Evolutionary conservation across 345 rosid species (phyloP), one percentile per base, ranked within the genome.

Genomic region (Citrus mangshanensis): DNA sequence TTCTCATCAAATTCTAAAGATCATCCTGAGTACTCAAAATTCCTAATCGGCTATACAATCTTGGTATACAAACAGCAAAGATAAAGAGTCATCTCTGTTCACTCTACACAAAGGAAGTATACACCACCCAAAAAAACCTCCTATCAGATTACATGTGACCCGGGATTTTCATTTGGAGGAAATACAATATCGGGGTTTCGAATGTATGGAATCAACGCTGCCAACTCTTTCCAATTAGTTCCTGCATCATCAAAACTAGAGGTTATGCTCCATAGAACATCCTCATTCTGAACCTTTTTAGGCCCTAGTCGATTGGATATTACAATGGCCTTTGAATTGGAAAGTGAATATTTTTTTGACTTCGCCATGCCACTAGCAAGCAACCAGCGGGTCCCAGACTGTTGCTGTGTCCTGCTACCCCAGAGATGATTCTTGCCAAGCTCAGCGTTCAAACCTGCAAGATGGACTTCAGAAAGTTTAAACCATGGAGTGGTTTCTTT

Each of bases 211-310:
- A 79, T n/a, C 79, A 77, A 82, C 51, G 69, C 79, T 34, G 62
- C 73, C 64, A 63, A 75, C 62, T 81, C 84, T 38, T 82, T 80
- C 84, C 55, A 77, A 64, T 74, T 77, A 54, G 80, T 71, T 78
- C 78, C 86, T 68, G 67, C 64, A 60, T 73, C 78, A 58, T 25
- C 76, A 61, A 60, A 68, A 60, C 49, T 68, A 4, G 84, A 78
- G 76, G 86, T 89, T 87, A 92, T 88, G 83, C 95, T 90, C 98
- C 97, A 94, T 56, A 91, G 88, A 42, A 74, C 67, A 38, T 87
- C 88, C 64, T 42, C 75, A 5, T 54, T 56, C 64, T 35, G 74
- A 77, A 35, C 63, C 71, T 82, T 83, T 58, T 68, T 81, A 65
- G 58, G 80, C 74, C 68, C 65, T 12, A 77, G 83, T 24, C 70